Base-by-base conservation (phyloP, 2,329 filamentous ascomycete species). In the Setomelanomma holmii region DNA sequence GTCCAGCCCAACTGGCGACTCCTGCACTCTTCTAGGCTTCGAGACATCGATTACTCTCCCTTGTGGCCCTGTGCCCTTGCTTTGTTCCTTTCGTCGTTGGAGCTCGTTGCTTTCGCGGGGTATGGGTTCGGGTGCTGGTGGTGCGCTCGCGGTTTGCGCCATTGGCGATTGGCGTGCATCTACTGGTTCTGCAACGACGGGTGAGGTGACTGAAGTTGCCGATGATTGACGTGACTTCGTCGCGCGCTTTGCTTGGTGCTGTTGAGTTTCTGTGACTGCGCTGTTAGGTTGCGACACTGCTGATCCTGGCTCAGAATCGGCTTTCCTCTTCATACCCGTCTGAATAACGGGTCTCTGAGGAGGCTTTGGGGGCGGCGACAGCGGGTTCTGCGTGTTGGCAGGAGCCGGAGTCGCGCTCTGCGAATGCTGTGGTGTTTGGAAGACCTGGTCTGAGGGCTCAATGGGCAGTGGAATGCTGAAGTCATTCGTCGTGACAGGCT, bases 391-490 rank as follows among this genome's bases (percentile, higher is more conserved):
- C 22, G 45, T 16, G 40, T 40, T 51, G 34, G 44, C 30, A n/a
- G 60, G 51, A 14, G 50, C 40, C 12, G 62, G 43, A 14, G 47
- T 55, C 23, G 55, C 47, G 35, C 45, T 58, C 20, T 55, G 55
- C 17, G 51, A 36, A 16, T 57, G 56, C 36, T 62, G 61, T 4
- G 68, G 58, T 7, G 64, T 52, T 23, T 63, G 67, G 51, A 61
- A 63, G 10, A 54, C 47, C 6, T 61, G 22, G 20, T 67, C 62
- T 19, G 45, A 7, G 7, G 40, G 40, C 1, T 58, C 48, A 33
- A 67, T 55, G 12, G 66, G 64, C 7, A 67, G 63, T 10, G 76
- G 75, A 27, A 76, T 75, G 56, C 49, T 72, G 62, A 77, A 78
- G 49, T 78, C 74, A 55, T 70, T 66, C 14, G 58, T 50, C 10